These are phyloP conservation scores for Suzukiozyma palmioleophila DNA, from an alignment of 1,139 yeast genomes.

Conservation along the genomic window DNA sequence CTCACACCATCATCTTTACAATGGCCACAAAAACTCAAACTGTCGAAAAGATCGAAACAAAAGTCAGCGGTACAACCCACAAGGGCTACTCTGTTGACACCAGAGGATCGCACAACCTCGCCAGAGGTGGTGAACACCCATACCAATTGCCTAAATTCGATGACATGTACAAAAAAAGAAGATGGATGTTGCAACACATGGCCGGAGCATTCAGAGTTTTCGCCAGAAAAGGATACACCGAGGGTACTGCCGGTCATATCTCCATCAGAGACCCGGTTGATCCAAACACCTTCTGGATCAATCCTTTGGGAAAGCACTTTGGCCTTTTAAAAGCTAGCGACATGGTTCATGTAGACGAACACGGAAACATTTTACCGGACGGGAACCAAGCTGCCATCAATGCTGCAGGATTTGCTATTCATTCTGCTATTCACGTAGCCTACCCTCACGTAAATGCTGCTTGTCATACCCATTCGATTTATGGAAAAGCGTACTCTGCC, in stretches of 20 bases:
- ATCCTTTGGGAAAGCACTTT: constrained; percentile 72
- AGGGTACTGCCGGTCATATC: constrained; percentile 80
- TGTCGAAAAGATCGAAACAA: neutral
- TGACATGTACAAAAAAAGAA: constrained; percentile 48
- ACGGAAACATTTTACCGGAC: constrained; percentile 62
- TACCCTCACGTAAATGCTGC: constrained; percentile 81
- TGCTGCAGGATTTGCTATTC: constrained; percentile 80
- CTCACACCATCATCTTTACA: no score
- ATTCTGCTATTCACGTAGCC: constrained; percentile 69
- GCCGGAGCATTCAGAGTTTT: constrained; percentile 81
- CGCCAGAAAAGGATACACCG: constrained; percentile 69
- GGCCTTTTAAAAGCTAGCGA: constrained; percentile 66
- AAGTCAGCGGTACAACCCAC: constrained; percentile 16
- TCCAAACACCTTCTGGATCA: constrained; percentile 70
- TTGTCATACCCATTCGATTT: constrained; percentile 71
- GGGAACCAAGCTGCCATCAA: constrained; percentile 66
- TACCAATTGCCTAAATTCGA: constrained; percentile 48
- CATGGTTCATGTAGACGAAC: constrained; percentile 71
- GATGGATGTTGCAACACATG: constrained; percentile 68
- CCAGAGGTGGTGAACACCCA: constrained; percentile 47
- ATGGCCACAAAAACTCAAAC: constrained; percentile 8
- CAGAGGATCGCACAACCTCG: constrained; percentile 46
- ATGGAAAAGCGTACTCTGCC: constrained; percentile 73
- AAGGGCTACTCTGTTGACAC: constrained; percentile 48
- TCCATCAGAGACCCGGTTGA: constrained; percentile 75